Evolutionary conservation across 2,329 filamentous ascomycete genomes (phyloP), one percentile per base, ranked within the genome.

Genomic region (Microsporum ferrugineum): DNA sequence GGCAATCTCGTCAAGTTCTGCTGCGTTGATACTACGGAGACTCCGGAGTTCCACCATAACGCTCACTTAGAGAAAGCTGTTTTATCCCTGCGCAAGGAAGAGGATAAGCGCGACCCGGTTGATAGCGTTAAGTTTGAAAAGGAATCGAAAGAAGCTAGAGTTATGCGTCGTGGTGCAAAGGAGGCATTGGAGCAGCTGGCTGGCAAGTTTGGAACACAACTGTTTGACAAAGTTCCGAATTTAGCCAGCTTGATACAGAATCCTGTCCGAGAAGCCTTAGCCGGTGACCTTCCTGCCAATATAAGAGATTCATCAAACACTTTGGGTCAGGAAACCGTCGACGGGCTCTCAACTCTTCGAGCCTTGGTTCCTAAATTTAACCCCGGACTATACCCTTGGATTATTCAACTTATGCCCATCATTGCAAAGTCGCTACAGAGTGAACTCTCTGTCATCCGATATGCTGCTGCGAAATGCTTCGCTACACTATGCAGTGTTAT

Each of bases 401-500:
- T 97, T 49, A 85, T 95, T 73, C 80, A 87, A 58, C 82, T 96
- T 68, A 83, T 96, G 72, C 91, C 92, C 5, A 80, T 92, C 41
- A 85, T 99, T 59, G 89, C 91, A 67, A 92, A 88, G 73, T 92
- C 90, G 2, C 79, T 99, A 49, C 89, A 92, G 67, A 95, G 89
- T 23, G 84, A 87, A 67, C 80, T 97, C 12, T 95, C 94, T 1
- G 90, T 99, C 1, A 89, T 99, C 71, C 84, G 94, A 43, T 99
- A 99, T 74, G 94, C 92, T 75, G 94, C 94, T 29, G 94, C 94
- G 0, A 99, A 99, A 73, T 97, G 94, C 71, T 85, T 99, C 72
- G 95, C 94, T 6, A 99, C 94, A 1, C 88, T 97, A 51, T 99
- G 95, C 79, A 99, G 92, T 71, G 88, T 97, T 66, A 95, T 99